These are phyloP conservation scores for Sporothrix inflata DNA, from an alignment of 2,329 filamentous ascomycete species.

Conservation along the genomic window DNA sequence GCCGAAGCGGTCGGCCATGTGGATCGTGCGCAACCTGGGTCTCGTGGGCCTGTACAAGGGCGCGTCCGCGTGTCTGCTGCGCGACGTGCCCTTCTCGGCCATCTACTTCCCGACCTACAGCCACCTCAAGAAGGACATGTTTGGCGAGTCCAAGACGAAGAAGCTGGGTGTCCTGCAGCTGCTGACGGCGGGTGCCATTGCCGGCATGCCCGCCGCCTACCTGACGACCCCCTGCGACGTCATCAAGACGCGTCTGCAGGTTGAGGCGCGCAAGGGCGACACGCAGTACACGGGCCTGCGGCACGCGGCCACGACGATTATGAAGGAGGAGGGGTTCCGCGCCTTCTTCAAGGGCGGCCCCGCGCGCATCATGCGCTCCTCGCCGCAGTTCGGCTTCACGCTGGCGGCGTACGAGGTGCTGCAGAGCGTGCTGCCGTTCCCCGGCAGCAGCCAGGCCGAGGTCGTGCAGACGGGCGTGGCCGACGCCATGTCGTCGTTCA, in stretches of 20 bases:
- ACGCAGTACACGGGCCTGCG: slow-evolving; percentile 82
- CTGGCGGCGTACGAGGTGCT: slow-evolving; percentile 93
- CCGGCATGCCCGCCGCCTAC: slow-evolving; percentile 89
- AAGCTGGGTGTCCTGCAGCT: slow-evolving; percentile 90
- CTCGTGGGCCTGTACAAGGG: slow-evolving; percentile 96
- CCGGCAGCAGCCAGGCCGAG: slow-evolving; percentile 61
- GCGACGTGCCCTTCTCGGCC: slow-evolving; percentile 95
- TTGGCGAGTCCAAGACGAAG: slow-evolving; percentile 85
- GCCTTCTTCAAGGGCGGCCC: slow-evolving; percentile 99
- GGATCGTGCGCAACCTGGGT: slow-evolving; percentile 96
- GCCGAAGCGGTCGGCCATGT: slow-evolving; percentile 90
- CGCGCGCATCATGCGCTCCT: slow-evolving; percentile 91
- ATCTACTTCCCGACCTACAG: slow-evolving; percentile 99
- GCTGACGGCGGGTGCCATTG: slow-evolving; percentile 90
- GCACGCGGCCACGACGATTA: slow-evolving; percentile 82
- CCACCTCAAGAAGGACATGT: slow-evolving; percentile 91
- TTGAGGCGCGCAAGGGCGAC: slow-evolving; percentile 96
- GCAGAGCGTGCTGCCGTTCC: slow-evolving; percentile 78
- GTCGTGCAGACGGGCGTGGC: slow-evolving; percentile 61
- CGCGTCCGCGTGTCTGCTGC: slow-evolving; percentile 88
- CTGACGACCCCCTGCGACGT: slow-evolving; percentile 97
- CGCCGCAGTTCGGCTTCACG: slow-evolving; percentile 97
- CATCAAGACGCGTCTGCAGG: slow-evolving; percentile 97
- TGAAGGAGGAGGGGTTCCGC: slow-evolving; percentile 86
- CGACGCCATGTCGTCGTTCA: slow-evolving; percentile 50